phyloP scores from a whole-genome alignment of 257 asterid species.

The Solanum bukasovii region DNA sequence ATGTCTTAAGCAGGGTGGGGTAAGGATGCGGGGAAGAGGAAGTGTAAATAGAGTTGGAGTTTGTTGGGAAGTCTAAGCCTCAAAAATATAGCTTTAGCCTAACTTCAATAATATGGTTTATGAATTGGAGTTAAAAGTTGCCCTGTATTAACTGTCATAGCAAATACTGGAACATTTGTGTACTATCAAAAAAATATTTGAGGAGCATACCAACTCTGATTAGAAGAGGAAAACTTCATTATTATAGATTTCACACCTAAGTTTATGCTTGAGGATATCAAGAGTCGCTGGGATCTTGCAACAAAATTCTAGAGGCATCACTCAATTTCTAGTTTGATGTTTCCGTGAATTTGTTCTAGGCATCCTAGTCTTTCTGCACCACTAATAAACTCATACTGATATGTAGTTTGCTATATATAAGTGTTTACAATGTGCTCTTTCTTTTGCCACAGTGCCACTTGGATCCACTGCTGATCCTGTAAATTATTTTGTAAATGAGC shows the following conservation, averaged over 20 bases:
- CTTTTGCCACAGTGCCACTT: conserved; percentile 33
- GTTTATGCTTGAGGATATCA: not conserved
- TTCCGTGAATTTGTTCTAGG: not conserved
- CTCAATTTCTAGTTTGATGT: not conserved
- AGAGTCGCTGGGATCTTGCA: not conserved
- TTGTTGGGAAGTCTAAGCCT: not conserved
- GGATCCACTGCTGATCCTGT: conserved; percentile 41
- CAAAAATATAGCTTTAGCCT: not conserved
- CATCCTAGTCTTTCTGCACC: not conserved
- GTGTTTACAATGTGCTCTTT: not conserved
- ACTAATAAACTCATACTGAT: not conserved
- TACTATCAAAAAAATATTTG: not conserved
- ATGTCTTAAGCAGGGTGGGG: not conserved
- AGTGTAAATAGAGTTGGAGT: not conserved
- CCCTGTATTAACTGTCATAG: not conserved
- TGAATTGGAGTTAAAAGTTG: not conserved
- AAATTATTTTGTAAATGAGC: conserved; percentile 49
- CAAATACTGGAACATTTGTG: not conserved
- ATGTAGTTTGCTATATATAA: not conserved
- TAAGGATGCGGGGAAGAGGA: not conserved
- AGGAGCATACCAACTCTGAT: not conserved
- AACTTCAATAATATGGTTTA: not conserved
- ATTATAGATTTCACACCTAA: not conserved
- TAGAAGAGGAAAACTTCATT: not conserved
- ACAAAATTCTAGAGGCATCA: not conserved